phyloP scores from a whole-genome alignment of 495 filamentous ascomycete genomes.

The Neurospora sp. region DNA sequence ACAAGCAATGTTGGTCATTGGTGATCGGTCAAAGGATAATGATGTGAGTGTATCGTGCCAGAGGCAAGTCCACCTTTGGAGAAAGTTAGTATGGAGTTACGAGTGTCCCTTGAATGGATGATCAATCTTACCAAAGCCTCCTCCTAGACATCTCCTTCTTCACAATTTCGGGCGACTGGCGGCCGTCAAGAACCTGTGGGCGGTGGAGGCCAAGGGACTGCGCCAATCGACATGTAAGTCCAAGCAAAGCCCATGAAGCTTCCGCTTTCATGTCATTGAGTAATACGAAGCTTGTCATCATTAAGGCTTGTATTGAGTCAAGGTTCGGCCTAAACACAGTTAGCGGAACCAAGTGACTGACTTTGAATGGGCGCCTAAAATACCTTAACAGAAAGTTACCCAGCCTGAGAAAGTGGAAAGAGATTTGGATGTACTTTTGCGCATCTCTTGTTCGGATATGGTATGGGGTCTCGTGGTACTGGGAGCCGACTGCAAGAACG shows the following conservation, averaged over 20 bases:
- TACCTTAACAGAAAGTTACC: slow-evolving; percentile 44
- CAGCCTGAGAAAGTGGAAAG: slow-evolving; percentile 44
- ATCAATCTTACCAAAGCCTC: slow-evolving; percentile 31
- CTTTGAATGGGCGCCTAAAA: neutral
- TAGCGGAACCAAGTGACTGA: neutral
- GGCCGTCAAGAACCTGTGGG: slow-evolving; percentile 26
- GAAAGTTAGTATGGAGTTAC: neutral
- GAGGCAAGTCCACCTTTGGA: slow-evolving; percentile 42
- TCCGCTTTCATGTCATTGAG: slow-evolving; percentile 52
- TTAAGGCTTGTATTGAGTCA: slow-evolving; percentile 47
- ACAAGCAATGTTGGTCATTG: slow-evolving; percentile 41
- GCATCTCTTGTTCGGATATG: slow-evolving; percentile 41
- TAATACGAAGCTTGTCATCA: slow-evolving; percentile 44
- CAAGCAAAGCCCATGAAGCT: slow-evolving; percentile 46
- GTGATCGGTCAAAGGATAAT: slow-evolving; percentile 46
- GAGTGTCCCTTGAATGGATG: neutral
- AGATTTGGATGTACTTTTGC: slow-evolving; percentile 47
- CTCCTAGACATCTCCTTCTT: slow-evolving; percentile 35
- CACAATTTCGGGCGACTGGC: slow-evolving; percentile 24
- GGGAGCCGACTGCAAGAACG: slow-evolving; percentile 70
- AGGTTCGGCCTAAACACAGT: slow-evolving; percentile 36
- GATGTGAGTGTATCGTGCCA: slow-evolving; percentile 49
- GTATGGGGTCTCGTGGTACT: slow-evolving; percentile 61
- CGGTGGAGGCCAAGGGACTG: slow-evolving; percentile 45
- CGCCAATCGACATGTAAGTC: slow-evolving; percentile 44